Percentiles rank a stretch among this genome's conserved stretches.
Conservation (phyloP, 305 asterid genomes). For the Withania somnifera region DNA sequence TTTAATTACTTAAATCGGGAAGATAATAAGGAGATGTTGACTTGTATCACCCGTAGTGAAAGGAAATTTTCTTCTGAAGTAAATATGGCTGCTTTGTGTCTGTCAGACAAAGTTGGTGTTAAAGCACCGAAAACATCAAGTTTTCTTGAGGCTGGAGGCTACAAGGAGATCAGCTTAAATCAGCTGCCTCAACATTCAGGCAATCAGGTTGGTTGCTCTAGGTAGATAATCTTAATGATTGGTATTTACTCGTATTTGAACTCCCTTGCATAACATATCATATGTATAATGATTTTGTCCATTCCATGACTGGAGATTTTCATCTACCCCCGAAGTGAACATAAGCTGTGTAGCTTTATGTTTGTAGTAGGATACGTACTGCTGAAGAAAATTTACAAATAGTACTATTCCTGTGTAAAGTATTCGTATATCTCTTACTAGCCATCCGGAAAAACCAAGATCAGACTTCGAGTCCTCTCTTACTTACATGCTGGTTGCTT, state of each 20-base stretch:
- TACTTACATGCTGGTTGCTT: not conserved
- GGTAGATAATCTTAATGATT: not conserved
- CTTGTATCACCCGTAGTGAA: slow-evolving; percentile 12
- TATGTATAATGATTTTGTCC: not conserved
- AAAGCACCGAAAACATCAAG: slow-evolving; percentile 6
- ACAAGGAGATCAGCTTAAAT: slow-evolving; percentile 9
- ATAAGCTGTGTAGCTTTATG: not conserved
- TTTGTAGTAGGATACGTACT: not conserved
- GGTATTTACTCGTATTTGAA: not conserved
- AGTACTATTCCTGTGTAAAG: not conserved
- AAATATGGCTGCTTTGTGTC: slow-evolving; percentile 6
- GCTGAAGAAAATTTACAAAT: not conserved
- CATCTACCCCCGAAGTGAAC: not conserved
- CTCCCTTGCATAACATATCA: not conserved
- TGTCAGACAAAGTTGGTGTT: slow-evolving; percentile 9
- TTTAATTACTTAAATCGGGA: slow-evolving; percentile 22
- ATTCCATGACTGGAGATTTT: not conserved
- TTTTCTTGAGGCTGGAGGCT: slow-evolving; percentile 6
- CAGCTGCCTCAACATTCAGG: not conserved
- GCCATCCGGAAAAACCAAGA: not conserved
- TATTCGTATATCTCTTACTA: not conserved
- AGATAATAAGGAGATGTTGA: slow-evolving; percentile 10
- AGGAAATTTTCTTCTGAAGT: slow-evolving; percentile 8
- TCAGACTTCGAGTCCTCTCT: not conserved
- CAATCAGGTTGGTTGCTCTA: slow-evolving; percentile 18